These are phyloP conservation scores for Cryptococcus depauperatus DNA, from an alignment of 1,284 basidiomycete species.

Conservation along the genomic window DNA sequence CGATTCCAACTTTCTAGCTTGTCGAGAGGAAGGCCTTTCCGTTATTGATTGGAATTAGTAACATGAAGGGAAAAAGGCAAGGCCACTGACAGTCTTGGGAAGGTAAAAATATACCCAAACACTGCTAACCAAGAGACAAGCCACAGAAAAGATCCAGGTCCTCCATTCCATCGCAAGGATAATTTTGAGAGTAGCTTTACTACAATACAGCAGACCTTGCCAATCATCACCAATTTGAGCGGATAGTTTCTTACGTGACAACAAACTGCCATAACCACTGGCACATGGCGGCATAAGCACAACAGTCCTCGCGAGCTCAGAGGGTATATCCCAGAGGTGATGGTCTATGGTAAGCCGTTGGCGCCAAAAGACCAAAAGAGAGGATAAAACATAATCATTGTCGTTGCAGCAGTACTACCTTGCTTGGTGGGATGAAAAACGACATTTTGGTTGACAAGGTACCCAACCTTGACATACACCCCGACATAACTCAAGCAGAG, in stretches of 20 bases:
- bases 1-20: constrained; percentile 6
- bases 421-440: constrained; percentile 11
- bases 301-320: constrained; percentile 13
- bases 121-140: constrained; percentile 8
- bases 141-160: constrained; percentile 26
- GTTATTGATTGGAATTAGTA: background rate
- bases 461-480: constrained; percentile 23
- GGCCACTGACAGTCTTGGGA: constrained; percentile 7
- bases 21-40: constrained; percentile 12
- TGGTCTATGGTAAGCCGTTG: constrained; percentile 19
- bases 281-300: constrained; percentile 20
- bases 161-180: constrained; percentile 25
- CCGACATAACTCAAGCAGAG: constrained; percentile 27
- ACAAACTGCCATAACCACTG: constrained; percentile 18
- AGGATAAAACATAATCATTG: constrained; percentile 30
- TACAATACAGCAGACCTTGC: constrained; percentile 11
- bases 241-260: constrained; percentile 1
- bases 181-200: constrained; percentile 22
- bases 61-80: background rate
- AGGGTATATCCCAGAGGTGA: constrained; percentile 19
- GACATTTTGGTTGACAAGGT: constrained; percentile 9
- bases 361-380: constrained; percentile 15
- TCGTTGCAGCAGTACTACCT: constrained; percentile 22
- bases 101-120: constrained; percentile 16
- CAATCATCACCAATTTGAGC: constrained; percentile 29